These are phyloP conservation scores for Kwoniella dejecticola DNA, from an alignment of 768 basidiomycete genomes.

Conservation along the genomic window DNA sequence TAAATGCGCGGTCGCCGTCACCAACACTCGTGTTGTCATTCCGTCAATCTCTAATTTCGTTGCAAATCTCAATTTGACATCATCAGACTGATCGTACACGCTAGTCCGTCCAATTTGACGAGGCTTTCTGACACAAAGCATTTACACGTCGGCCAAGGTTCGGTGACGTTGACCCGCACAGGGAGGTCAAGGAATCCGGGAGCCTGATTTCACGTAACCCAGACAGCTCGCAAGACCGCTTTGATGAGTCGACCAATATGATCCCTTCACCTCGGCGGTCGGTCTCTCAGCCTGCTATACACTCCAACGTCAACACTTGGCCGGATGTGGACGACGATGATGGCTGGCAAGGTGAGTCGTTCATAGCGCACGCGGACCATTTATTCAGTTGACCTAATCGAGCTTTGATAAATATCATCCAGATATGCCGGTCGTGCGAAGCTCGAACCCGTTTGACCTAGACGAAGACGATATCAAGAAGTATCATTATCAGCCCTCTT, in stretches of 20 bases:
- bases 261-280: constrained; percentile 35
- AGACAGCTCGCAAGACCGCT: neutral
- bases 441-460: constrained; percentile 50
- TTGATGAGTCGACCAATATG: constrained; percentile 23
- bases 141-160: too few species aligned
- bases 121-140: too few species aligned
- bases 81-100: too few species aligned
- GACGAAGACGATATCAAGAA: constrained; percentile 54
- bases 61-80: too few species aligned
- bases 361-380: neutral
- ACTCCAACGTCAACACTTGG: constrained; percentile 19
- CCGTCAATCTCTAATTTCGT: neutral
- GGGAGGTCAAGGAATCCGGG: too few species aligned
- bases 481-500: constrained; percentile 50
- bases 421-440: constrained; percentile 57
- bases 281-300: constrained; percentile 27
- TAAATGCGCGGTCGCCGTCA: neutral
- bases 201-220: neutral
- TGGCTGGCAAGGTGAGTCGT: constrained; percentile 39
- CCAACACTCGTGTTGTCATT: neutral
- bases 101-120: too few species aligned
- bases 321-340: constrained; percentile 48
- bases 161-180: too few species aligned
- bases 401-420: neutral
- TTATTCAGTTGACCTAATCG: neutral